Conservation (phyloP, 2,329 filamentous ascomycete genomes). For the Elsinoe australis region DNA sequence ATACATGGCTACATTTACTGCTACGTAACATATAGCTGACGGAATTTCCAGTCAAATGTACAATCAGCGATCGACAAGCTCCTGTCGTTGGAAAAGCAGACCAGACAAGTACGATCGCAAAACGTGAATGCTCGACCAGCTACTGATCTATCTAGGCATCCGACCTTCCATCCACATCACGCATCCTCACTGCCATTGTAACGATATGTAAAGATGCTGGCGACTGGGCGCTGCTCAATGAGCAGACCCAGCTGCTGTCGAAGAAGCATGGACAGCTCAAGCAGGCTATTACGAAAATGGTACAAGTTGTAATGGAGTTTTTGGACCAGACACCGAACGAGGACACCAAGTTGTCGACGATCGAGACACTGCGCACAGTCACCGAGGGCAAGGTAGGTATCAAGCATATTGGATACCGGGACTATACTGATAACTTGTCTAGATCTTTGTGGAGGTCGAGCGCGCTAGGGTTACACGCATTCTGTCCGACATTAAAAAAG, state of each 20-base stretch:
- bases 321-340: constrained; percentile 75
- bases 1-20: constrained; percentile 23
- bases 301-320: constrained; percentile 90
- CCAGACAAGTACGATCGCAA: constrained; percentile 89
- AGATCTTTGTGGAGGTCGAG: constrained; percentile 99
- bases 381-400: constrained; percentile 95
- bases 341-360: constrained; percentile 85
- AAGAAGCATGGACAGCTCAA: constrained; percentile 99
- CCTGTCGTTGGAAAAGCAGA: constrained; percentile 85
- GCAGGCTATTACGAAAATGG: constrained; percentile 98
- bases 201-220: constrained; percentile 88
- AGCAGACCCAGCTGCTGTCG: constrained; percentile 89
- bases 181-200: constrained; percentile 78
- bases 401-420: no score
- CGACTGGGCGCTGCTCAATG: constrained; percentile 92
- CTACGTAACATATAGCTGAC: constrained; percentile 22
- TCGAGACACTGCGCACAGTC: constrained; percentile 90
- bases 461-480: constrained; percentile 90
- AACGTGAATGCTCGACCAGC: not conserved
- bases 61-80: constrained; percentile 91
- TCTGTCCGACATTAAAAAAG: constrained; percentile 93
- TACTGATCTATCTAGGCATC: constrained; percentile 59
- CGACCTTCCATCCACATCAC: constrained; percentile 89
- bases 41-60: constrained; percentile 56
- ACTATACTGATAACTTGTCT: no score